Percentiles rank a stretch among this genome's conserved stretches.
Conservation (phyloP, 1,284 basidiomycete species). For the Malassezia sp. region DNA sequence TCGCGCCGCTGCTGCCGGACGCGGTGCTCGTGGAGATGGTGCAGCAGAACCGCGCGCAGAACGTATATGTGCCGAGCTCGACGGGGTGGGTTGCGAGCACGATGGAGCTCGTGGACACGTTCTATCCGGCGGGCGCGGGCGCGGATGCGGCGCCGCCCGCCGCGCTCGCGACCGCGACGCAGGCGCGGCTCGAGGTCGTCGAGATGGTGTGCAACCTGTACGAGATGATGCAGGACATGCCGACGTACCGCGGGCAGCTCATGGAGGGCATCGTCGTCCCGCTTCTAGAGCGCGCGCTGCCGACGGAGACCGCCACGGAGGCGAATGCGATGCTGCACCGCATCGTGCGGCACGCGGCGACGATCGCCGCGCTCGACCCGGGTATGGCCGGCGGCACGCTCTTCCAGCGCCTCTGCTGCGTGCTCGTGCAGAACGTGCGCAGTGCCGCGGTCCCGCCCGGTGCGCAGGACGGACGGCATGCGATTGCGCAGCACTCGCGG, state of each 20-base stretch:
- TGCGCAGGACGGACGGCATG: background rate
- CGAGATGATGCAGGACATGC: constrained; percentile 35
- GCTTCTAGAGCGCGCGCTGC: constrained; percentile 26
- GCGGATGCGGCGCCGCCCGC: constrained; percentile 12
- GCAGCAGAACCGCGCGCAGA: constrained; percentile 29
- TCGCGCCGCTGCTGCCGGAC: constrained; percentile 39
- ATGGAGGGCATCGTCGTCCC: constrained; percentile 34
- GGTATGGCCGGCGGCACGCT: background rate
- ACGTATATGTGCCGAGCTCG: constrained; percentile 38
- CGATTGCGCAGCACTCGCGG: constrained; percentile 8
- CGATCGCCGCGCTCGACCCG: constrained; percentile 7
- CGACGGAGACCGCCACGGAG: constrained; percentile 22
- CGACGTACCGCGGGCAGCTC: constrained; percentile 26
- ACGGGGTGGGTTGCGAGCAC: constrained; percentile 39
- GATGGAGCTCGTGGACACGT: constrained; percentile 30
- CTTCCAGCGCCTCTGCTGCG: constrained; percentile 3
- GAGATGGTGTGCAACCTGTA: constrained; percentile 38
- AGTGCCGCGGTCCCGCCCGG: constrained; percentile 1
- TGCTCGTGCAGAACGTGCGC: constrained; percentile 18
- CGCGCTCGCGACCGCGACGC: constrained; percentile 2
- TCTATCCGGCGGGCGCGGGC: constrained; percentile 21
- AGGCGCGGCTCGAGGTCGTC: constrained; percentile 26
- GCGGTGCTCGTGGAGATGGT: constrained; percentile 30
- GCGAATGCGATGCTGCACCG: constrained; percentile 24
- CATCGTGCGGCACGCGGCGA: constrained; percentile 37